These are phyloP conservation scores for Sparassis latifolia DNA, from an alignment of 1,284 basidiomycete genomes.

Conservation along the genomic window DNA sequence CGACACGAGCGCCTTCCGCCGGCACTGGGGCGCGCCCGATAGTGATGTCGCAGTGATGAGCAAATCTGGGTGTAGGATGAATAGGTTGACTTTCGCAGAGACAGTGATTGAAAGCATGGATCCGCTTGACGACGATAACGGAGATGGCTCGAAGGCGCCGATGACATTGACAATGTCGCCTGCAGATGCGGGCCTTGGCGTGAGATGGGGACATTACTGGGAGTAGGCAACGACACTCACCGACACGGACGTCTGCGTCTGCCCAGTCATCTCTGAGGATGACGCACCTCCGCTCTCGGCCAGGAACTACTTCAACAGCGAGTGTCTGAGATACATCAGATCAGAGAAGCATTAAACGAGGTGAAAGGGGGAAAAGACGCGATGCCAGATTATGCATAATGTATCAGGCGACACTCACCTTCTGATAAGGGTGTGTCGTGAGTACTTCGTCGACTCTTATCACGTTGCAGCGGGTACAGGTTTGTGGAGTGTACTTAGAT, in stretches of 20 bases:
- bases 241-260: constrained; percentile 45
- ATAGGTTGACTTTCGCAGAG: constrained; percentile 48
- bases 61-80: constrained; percentile 87
- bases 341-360: background rate
- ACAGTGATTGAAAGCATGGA: constrained; percentile 44
- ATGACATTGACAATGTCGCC: constrained; percentile 79
- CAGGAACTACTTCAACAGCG: constrained; percentile 40
- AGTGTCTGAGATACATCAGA: constrained; percentile 6
- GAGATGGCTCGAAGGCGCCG: constrained; percentile 35
- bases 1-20: constrained; percentile 76
- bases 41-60: constrained; percentile 86
- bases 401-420: constrained; percentile 6
- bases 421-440: constrained; percentile 9
- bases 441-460: constrained; percentile 20
- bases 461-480: constrained; percentile 47
- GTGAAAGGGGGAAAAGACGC: background rate
- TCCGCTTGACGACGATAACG: constrained; percentile 26
- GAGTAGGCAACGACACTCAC: constrained; percentile 29
- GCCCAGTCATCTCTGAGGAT: constrained; percentile 65
- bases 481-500: constrained; percentile 23
- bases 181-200: constrained; percentile 17
- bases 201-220: background rate
- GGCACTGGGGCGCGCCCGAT: constrained; percentile 75
- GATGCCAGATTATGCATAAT: background rate
- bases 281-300: constrained; percentile 30